Base-by-base conservation (phyloP, 2,329 filamentous ascomycete species). In the Pestalotiopsis sp. region DNA sequence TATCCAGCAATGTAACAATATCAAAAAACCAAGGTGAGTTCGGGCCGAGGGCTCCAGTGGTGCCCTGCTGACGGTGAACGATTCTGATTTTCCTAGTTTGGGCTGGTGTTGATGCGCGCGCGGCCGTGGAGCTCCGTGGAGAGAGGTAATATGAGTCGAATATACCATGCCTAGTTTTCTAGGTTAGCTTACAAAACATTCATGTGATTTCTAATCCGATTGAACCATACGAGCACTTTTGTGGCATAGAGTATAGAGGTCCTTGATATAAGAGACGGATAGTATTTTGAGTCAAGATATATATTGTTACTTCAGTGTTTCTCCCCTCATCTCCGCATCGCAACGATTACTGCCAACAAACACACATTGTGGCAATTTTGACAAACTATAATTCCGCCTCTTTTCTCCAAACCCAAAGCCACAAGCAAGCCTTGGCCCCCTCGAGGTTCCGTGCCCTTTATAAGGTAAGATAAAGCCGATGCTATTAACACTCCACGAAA, bases 81-180 rank as follows among this genome's bases (percentile, higher is more conserved):
- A 45, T 45, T 45, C 41, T 45, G 4, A 45, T 45, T 45, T 45
- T 45, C 3, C 13, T 45, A n/a, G 14, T 13, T 14, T 2, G 14
- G 17, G 41, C 17, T 6, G 41, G 20, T 59, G 57, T 60, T 36
- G 23, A 27, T 5, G 14, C 5, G 13, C 5, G 13, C 56, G 27
- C 14, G 20, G 14, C 60, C 60, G 60, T 62, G 60, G 60, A 62
- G 38, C 39, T 62, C 60, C 60, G 38, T 62, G 60, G 60, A 62
- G 27, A 31, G 5, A 31, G 27, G 27, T 7, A 7, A 41, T 41
- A 38, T 3, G 38, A 23, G 12, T 9, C 20, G 12, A 13, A 14
- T 31, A 17, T 62, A 11, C n/a, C 3, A 36, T 31, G 5, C 6
- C 5, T 31, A 31, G 5, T 31, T 31, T 7, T 31, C 27, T n/a